A percentile compares a stretch with the other conserved stretches of the same genome.
These are phyloP conservation scores for Scedosporium minutisporum DNA, from an alignment of 2,329 filamentous ascomycete species.

Conservation along the genomic window DNA sequence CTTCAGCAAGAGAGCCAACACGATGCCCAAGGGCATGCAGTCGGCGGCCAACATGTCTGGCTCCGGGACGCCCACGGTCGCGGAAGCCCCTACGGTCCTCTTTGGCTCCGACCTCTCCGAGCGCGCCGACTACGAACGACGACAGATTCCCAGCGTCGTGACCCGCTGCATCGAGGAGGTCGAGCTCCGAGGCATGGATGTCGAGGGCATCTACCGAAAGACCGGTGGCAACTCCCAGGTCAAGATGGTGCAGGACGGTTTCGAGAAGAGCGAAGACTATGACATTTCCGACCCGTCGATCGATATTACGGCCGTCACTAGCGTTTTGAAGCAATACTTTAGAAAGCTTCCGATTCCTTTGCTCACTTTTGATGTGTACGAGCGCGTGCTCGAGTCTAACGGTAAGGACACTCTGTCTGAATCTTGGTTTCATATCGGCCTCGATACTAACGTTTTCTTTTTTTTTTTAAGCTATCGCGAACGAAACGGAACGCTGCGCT, in stretches of 20 bases:
- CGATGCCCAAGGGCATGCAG: constrained; percentile 32
- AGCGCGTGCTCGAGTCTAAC: constrained; percentile 72
- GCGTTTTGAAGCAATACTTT: constrained; percentile 95
- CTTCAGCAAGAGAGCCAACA: constrained; percentile 46
- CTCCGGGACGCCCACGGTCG: constrained; percentile 28
- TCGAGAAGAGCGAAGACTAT: constrained; percentile 75
- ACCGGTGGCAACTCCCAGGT: constrained; percentile 88
- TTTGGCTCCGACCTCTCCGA: constrained; percentile 86
- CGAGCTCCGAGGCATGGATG: constrained; percentile 89
- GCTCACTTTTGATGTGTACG: constrained; percentile 87
- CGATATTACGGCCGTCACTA: constrained; percentile 94
- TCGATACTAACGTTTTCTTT: not conserved
- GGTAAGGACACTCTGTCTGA: constrained; percentile 36
- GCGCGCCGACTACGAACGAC: constrained; percentile 78
- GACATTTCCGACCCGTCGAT: constrained; percentile 90
- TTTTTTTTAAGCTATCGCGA: constrained; percentile 45
- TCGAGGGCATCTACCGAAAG: constrained; percentile 96
- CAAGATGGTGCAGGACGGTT: constrained; percentile 81
- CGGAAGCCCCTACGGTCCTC: constrained; percentile 50
- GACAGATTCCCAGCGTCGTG: constrained; percentile 82
- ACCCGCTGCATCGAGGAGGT: constrained; percentile 95
- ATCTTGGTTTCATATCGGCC: not conserved
- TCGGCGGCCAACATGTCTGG: constrained; percentile 29
- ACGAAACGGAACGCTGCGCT: constrained; percentile 56
- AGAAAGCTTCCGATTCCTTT: constrained; percentile 81